phyloP scores from a whole-genome alignment of 345 rosid species.

The Kandelia obovata region DNA sequence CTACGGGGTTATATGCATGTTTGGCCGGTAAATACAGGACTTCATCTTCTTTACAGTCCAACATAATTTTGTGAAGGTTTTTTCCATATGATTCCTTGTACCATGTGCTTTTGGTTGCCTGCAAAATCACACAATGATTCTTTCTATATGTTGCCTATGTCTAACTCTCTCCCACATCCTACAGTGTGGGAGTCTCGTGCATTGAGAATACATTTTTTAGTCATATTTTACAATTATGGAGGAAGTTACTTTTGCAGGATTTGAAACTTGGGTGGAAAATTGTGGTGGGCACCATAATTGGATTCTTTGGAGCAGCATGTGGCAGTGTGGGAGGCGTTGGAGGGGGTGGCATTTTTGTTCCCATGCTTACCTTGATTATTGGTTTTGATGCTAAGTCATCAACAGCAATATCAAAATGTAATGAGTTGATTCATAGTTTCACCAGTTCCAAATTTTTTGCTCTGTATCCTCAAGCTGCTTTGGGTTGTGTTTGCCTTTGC shows the following conservation, averaged over 20 bases:
- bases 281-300: slow-evolving; percentile 53
- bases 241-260: slow-evolving; percentile 34
- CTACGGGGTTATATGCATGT: slow-evolving; percentile 33
- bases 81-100: not conserved
- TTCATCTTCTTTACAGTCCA: not conserved
- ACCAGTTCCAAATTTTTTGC: not conserved
- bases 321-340: slow-evolving; percentile 95
- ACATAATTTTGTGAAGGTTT: not conserved
- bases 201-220: not conserved
- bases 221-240: not conserved
- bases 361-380: slow-evolving; percentile 74
- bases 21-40: slow-evolving; percentile 37
- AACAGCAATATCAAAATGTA: slow-evolving; percentile 84
- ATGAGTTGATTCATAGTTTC: slow-evolving; percentile 4
- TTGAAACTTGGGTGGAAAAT: slow-evolving; percentile 74
- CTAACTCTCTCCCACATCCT: too few relatives aligned
- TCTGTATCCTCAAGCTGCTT: not conserved
- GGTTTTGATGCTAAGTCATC: slow-evolving; percentile 84
- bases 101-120: not conserved
- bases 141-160: not conserved
- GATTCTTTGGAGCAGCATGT: slow-evolving; percentile 85
- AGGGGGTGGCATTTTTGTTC: slow-evolving; percentile 83
- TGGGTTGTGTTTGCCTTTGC: slow-evolving; percentile 10
- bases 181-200: too few relatives aligned
- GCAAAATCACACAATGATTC: not conserved